Percentiles rank a stretch among this genome's conserved stretches.
Conservation (phyloP, 495 filamentous ascomycete species). For the Echria macrotheca region DNA sequence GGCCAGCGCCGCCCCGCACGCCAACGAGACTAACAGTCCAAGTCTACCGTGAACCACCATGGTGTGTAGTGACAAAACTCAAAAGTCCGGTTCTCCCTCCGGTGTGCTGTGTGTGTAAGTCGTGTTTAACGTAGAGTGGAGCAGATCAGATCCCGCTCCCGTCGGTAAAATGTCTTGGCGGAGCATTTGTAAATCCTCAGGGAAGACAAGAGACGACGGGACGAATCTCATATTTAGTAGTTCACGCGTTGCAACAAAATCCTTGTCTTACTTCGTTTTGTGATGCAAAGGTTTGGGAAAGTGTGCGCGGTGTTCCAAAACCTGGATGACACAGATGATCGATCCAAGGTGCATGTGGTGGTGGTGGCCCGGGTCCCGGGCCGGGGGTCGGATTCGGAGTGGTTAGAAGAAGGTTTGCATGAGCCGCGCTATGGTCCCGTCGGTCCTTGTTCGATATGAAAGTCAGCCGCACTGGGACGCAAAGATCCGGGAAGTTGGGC, state of each 20-base stretch:
- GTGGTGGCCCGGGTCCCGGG: too few relatives aligned
- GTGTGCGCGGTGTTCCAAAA: too few relatives aligned
- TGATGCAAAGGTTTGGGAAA: not conserved
- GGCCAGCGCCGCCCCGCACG: not conserved
- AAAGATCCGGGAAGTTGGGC: too few relatives aligned
- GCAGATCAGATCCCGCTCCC: too few relatives aligned
- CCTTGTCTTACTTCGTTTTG: not conserved
- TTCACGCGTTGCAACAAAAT: not conserved
- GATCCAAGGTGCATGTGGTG: not conserved
- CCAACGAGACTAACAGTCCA: not conserved
- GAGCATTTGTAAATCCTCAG: too few relatives aligned
- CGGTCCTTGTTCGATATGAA: not conserved
- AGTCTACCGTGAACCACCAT: not conserved
- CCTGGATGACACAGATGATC: slow-evolving; percentile 6
- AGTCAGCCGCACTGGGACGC: not conserved
- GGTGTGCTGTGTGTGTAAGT: not conserved
- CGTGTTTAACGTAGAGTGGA: too few relatives aligned
- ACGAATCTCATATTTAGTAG: not conserved
- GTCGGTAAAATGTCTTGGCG: too few relatives aligned
- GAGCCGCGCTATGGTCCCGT: not conserved
- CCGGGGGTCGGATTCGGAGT: not conserved
- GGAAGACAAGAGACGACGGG: not conserved
- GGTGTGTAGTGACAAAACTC: not conserved
- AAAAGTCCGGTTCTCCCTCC: not conserved
- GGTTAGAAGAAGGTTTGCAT: not conserved